Base-by-base conservation (phyloP, 306 rosid genomes). In the Corylus heterophylla region DNA sequence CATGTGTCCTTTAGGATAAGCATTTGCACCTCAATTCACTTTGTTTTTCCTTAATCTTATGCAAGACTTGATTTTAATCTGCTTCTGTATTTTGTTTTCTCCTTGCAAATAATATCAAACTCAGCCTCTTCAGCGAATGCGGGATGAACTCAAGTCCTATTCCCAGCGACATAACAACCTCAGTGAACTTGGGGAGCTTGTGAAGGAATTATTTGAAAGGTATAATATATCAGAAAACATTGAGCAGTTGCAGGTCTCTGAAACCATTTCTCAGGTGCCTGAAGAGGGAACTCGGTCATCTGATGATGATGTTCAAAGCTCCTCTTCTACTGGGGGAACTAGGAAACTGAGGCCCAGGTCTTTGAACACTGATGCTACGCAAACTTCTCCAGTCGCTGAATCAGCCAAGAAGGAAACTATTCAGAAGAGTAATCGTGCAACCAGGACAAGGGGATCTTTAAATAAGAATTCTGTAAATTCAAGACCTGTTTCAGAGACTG, bases 221-320 rank as follows among this genome's bases (percentile, higher is more conserved):
- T 89, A 90, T 73, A 82, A 69, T 5, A 73, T 82, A 12, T 74
- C 56, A 17, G 93, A 87, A 54, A 83, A 58, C 18, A 35, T 82
- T 11, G 91, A 85, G 89, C 91, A 86, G 84, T 4, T 87, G 67
- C 94, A 84, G 86, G 87, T 85, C 61, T 89, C 97, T 8, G 93
- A 91, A 85, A 80, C 87, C 62, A 77, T 76, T 82, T 86, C 97
- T 63, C 97, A 86, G 76, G 86, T 85, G 42, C 93, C 88, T 45
- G 92, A 91, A 54, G 87, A 88, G 80, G 93, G 86, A 69, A 81
- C 87, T 54, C 84, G 86, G 61, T 91, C 97, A 74, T 88, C 94
- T 54, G 97, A 88, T 80, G 98, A 91, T 71, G 98, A 89, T 55
- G 87, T 86, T 47, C 93, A 76, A 73, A 87, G 87, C 86, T 81